phyloP scores from a whole-genome alignment of 2,329 filamentous ascomycete genomes.

The Lasiodiplodia hormozganensis region DNA sequence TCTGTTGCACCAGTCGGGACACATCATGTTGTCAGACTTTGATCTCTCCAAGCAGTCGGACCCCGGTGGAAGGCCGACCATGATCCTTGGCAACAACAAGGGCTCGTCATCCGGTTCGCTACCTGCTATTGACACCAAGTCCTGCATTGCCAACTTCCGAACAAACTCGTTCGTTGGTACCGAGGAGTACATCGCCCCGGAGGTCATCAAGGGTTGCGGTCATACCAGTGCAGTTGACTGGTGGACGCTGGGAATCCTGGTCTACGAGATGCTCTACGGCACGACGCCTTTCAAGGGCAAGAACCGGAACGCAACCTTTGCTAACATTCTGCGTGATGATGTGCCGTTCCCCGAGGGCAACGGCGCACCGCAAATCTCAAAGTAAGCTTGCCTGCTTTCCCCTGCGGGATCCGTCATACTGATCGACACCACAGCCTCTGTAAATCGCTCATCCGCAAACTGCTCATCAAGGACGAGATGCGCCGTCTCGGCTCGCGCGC shows the following conservation, averaged over 20 bases:
- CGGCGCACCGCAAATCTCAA: slow-evolving; percentile 83
- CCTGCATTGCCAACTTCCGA: slow-evolving; percentile 96
- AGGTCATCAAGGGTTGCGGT: slow-evolving; percentile 98
- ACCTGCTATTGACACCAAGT: slow-evolving; percentile 97
- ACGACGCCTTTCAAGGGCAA: slow-evolving; percentile 99
- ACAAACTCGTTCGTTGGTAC: slow-evolving; percentile 99
- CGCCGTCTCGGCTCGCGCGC: slow-evolving; percentile 91
- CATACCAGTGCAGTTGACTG: slow-evolving; percentile 98
- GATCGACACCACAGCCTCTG: slow-evolving; percentile 69
- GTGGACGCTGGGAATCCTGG: slow-evolving; percentile 97
- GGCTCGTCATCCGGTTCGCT: slow-evolving; percentile 85
- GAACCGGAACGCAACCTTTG: slow-evolving; percentile 97
- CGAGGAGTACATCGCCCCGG: slow-evolving; percentile 97
- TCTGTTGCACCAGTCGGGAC: slow-evolving; percentile 95
- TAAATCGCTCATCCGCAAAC: slow-evolving; percentile 94
- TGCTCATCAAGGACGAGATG: slow-evolving; percentile 97
- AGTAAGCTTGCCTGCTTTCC: slow-evolving; percentile 66
- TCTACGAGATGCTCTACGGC: slow-evolving; percentile 99
- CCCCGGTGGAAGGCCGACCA: slow-evolving; percentile 91
- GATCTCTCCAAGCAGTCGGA: slow-evolving; percentile 98
- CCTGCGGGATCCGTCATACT: not conserved
- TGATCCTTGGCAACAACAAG: slow-evolving; percentile 87
- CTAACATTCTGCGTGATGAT: slow-evolving; percentile 94
- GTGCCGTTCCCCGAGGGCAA: slow-evolving; percentile 93
- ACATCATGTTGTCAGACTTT: slow-evolving; percentile 99